Base-by-base conservation (phyloP, 164 flowering plant genomes). In the Brasenia schreberi region DNA sequence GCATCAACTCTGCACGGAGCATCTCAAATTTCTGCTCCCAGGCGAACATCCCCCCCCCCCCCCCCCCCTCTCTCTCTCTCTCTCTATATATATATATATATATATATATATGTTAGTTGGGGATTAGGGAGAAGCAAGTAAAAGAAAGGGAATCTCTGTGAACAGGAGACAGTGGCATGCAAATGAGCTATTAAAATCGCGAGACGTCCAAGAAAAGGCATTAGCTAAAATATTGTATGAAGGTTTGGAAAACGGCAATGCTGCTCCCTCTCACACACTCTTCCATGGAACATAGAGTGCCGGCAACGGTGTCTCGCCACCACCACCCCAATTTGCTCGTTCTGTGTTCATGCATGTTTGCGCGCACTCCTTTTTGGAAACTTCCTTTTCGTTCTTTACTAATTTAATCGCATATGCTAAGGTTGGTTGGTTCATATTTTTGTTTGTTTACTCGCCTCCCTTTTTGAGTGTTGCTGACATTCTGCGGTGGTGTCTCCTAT, bases 401-500 rank as follows among this genome's bases (percentile, higher is more conserved):
- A 11, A 61, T 49, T 49, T 14, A 33, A 9, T 49, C 12, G 16
- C 3, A 14, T 49, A 49, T 49, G 56, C 56, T 14, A 49, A 33
- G 12, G 12, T 49, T 49, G 12, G 10, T 49, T 6, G 56, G 56
- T 5, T 9, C 16, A 49, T 9, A 4, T 49, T 7, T 61, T 61
- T 61, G 63, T 18, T 18, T 7, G 33, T 18, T 10, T 61, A 7
- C 18, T 61, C 33, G 4, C n/a, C 18, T 61, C 63, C 18, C 18
- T 61, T 11, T 18, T 18, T 18, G 27, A n/a, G 12, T 18, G 18
- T 18, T 23, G 63, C 63, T 61, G 63, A 61, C 63, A 61, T 61
- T 61, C 23, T 61, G 63, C 63, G 63, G 33, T n/a, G 19, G 10
- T 61, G 63, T 61, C 33, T 18, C 63, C 63, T 49, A 49, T 49